Evolutionary conservation across 768 basidiomycete species (phyloP), one percentile per base, ranked within the genome.

Genomic region (Sporobolomyces roseus): DNA sequence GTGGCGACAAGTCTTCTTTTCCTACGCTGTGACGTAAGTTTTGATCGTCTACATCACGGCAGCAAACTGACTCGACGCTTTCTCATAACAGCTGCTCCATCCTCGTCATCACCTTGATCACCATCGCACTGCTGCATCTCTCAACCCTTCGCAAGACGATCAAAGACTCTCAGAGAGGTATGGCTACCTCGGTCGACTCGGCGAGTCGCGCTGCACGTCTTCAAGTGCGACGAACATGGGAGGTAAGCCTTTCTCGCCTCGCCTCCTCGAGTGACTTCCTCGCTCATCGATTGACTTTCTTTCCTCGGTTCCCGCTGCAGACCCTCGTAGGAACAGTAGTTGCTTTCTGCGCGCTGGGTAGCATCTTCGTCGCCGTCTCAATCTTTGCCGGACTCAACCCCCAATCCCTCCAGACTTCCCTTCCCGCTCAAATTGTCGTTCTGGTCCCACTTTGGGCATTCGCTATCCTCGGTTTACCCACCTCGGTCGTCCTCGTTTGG

Each of bases 401-500:
- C 21, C 3, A 43, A 3, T 30, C 58, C 10, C 58, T 60, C 58
- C 3, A 30, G 16, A 25, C 14, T 5, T 5, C 29, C 10, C 4
- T 14, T 4, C 6, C n/a, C 12, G 27, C 58, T 13, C 43, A 48
- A 33, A 13, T n/a, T 30, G 45, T 48, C 58, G 45, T 48, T 2
- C 58, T 60, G 4, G 19, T 60, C 10, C 58, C 58, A 8, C 43
- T 60, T 30, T 60, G 35, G 5, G 43, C 45, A 4, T 60, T 60
- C 21, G 58, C 45, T 17, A 10, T 60, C 32, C 32, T 60, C 25
- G 58, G 58, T 12, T 60, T 60, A 43, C 58, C 58, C 23, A 60
- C 58, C 19, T 3, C 30, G 3, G 58, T 32, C 2, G 23, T 48
- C 19, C 58, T 60, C 43, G 58, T 60, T 7, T 60, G 58, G 58